phyloP scores from a whole-genome alignment of 768 basidiomycete genomes.

The Lentinula edodes region DNA sequence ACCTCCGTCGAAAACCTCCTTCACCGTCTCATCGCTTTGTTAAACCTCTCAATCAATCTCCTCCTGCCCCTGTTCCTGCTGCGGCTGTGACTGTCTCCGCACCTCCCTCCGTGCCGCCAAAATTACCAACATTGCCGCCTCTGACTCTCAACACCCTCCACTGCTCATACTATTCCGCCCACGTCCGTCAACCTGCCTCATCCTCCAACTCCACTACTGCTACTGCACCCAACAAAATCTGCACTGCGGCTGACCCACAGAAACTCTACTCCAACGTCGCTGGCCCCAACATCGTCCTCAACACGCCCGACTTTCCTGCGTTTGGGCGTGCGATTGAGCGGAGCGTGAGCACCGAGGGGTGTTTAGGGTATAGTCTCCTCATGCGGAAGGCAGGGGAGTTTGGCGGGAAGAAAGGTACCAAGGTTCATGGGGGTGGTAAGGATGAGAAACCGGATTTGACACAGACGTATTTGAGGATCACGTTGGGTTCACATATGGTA shows the following conservation, averaged over 20 bases:
- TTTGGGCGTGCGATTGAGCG: conserved; percentile 17
- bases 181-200: not conserved
- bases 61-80: not conserved
- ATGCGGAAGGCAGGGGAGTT: conserved; percentile 15
- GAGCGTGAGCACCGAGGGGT: conserved; percentile 15
- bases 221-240: not conserved
- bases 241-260: not conserved
- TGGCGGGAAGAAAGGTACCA: not conserved
- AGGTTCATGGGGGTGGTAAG: not conserved
- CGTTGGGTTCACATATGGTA: conserved; percentile 14
- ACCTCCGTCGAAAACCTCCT: not conserved
- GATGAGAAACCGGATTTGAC: not conserved
- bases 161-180: not conserved
- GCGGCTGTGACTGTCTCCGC: not conserved
- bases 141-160: not conserved
- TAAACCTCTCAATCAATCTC: not conserved
- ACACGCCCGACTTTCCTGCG: conserved; percentile 16
- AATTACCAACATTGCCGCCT: not conserved
- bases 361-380: conserved; percentile 11
- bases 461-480: conserved; percentile 18
- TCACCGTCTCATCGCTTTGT: not conserved
- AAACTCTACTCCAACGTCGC: conserved; percentile 17
- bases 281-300: conserved; percentile 14
- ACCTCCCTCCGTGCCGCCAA: not conserved
- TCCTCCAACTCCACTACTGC: not conserved